Base-by-base conservation (phyloP, 2,329 filamentous ascomycete species). In the Apiospora koreana region DNA sequence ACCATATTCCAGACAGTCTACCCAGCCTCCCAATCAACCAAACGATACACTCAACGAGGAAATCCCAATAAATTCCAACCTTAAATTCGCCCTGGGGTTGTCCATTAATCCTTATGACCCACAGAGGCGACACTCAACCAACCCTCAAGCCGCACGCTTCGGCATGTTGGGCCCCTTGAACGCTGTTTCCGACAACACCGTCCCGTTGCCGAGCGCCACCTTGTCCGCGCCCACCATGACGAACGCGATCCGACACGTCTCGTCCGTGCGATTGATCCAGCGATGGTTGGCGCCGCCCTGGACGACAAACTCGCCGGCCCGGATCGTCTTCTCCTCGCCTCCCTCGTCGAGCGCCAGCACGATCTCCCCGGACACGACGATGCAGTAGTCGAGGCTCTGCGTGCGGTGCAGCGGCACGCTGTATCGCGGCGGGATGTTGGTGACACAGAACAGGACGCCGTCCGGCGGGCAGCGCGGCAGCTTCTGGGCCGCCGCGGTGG, bases 321-420 rank as follows among this genome's bases (percentile, higher is more conserved):
- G 71, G 2, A 84, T 35, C 5, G 75, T 77, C 71, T 76, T 82
- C 75, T 83, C 82, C 69, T 85, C 85, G 1, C 87, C 86, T 35
- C 4, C 35, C 23, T 83, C 83, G 71, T 88, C 87, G 7, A 89
- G 77, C 5, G 84, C 69, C 77, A 88, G 80, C 71, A 87, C 85
- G 41, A 89, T 75, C 73, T 83, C 80, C 1, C 87, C 87, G 73
- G 89, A 86, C 8, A 89, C 73, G 2, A 89, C 82, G 69, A 88
- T 81, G 2, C 86, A 87, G 72, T 86, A 89, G 74, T 89, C 87
- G 5, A 89, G 77, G 54, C 82, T 86, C 73, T 86, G 81, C 0
- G 87, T 88, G 14, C 87, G 83, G 73, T 89, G 87, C 81, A 88
- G 85, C 23, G 82, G 82, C 9, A 75, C 77, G 65, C 70, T 74